Evolutionary conservation across 495 filamentous ascomycete species (phyloP).

Genomic region (Talaromyces stipitatus): DNA sequence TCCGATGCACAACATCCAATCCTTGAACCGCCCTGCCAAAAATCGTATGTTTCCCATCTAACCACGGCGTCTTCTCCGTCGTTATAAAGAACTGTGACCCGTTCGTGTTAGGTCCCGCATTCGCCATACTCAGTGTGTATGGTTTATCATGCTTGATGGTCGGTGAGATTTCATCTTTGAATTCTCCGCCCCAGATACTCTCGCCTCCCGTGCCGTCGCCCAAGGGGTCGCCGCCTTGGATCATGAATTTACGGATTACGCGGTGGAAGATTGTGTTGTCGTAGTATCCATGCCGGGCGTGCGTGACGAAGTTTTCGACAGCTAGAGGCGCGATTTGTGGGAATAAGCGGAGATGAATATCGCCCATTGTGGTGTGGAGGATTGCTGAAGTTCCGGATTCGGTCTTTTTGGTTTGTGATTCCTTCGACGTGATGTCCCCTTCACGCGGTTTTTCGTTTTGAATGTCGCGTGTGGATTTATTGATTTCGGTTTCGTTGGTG

Average conservation of each 20-base stretch:
- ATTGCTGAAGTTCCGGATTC: constrained; percentile 74
- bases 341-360: constrained; percentile 91
- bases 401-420: constrained; percentile 46
- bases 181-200: constrained; percentile 93
- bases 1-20: constrained; percentile 91
- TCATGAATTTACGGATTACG: constrained; percentile 98
- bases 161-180: constrained; percentile 84
- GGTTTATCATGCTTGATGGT: constrained; percentile 89
- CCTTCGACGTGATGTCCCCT: constrained; percentile 24
- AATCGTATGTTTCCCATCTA: constrained; percentile 93
- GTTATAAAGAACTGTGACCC: constrained; percentile 96
- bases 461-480: constrained; percentile 79
- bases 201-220: constrained; percentile 95
- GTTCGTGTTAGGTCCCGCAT: constrained; percentile 78
- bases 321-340: constrained; percentile 88
- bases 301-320: constrained; percentile 98
- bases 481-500: constrained; percentile 78
- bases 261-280: constrained; percentile 97
- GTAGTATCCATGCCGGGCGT: constrained; percentile 84
- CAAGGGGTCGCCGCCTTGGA: constrained; percentile 81
- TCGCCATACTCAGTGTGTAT: constrained; percentile 95
- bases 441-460: constrained; percentile 85
- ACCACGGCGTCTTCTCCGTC: constrained; percentile 92
- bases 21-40: constrained; percentile 88
- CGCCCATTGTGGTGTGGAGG: constrained; percentile 88